Percentiles rank a stretch among this genome's conserved stretches.
Conservation (phyloP, 106 monocot species). For the Ottelia alismoides region DNA sequence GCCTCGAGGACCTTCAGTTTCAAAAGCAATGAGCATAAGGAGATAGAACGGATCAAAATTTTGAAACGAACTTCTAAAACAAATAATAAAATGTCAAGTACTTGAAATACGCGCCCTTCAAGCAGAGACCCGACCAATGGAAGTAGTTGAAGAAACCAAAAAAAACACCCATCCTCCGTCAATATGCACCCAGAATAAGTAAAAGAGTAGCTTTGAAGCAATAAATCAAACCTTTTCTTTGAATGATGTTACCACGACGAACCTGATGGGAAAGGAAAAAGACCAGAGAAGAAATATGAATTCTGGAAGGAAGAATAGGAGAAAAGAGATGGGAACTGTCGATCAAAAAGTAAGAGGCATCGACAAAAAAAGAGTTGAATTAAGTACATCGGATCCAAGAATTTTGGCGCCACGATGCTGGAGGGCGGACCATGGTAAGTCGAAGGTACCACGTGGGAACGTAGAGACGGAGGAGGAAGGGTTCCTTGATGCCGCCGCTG, state of each 20-base stretch:
- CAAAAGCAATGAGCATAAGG: neutral
- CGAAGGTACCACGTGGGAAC: neutral
- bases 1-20: constrained; percentile 48
- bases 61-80: no score
- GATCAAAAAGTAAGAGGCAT: neutral
- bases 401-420: constrained; percentile 64
- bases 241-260: constrained; percentile 67
- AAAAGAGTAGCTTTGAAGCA: constrained; percentile 5
- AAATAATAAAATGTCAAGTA: no score
- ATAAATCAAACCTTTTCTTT: constrained; percentile 61
- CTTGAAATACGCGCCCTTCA: constrained; percentile 78
- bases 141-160: neutral
- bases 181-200: constrained; percentile 8
- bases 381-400: constrained; percentile 51
- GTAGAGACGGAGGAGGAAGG: no score
- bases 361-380: neutral
- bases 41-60: no score
- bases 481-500: no score
- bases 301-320: neutral
- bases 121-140: neutral
- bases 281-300: no score
- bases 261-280: no score
- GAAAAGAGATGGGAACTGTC: neutral
- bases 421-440: constrained; percentile 49
- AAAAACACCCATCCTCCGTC: constrained; percentile 2